A percentile compares a stretch with the other conserved stretches of the same genome.
These are phyloP conservation scores for Polysphondylium violaceum DNA, from an alignment of 78 protist genomes.

Conservation along the genomic window DNA sequence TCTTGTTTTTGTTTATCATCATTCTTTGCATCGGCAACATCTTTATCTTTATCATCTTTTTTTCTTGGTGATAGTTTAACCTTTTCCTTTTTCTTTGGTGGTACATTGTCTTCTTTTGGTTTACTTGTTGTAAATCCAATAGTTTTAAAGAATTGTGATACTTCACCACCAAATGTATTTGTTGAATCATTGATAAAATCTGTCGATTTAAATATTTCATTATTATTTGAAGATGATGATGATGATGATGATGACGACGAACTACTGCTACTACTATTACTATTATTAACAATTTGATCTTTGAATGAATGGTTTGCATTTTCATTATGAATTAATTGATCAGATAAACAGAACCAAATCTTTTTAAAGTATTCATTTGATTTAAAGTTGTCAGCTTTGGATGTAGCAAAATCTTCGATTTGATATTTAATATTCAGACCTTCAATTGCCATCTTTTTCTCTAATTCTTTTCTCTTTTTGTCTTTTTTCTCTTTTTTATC, in stretches of 20 bases:
- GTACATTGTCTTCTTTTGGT: too few species aligned
- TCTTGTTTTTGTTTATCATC: conserved; percentile 7
- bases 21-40: too few species aligned
- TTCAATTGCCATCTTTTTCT: not conserved
- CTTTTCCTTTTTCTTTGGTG: conserved; percentile 1
- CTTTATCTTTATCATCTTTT: too few species aligned
- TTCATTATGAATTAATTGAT: too few species aligned
- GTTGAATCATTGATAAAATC: conserved; percentile 26
- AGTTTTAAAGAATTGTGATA: conserved; percentile 14
- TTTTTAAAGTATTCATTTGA: too few species aligned
- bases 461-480: not conserved
- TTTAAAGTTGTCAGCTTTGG: too few species aligned
- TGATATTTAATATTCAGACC: not conserved
- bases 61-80: too few species aligned
- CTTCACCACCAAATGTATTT: conserved; percentile 33
- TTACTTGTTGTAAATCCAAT: conserved; percentile 41
- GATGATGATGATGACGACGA: not conserved
- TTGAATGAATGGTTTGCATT: too few species aligned
- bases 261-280: too few species aligned
- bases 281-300: too few species aligned
- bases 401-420: conserved; percentile 3
- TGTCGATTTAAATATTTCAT: not conserved
- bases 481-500: conserved; percentile 1
- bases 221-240: not conserved
- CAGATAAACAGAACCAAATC: too few species aligned